These are phyloP conservation scores for Alnus glutinosa DNA, from an alignment of 306 rosid species.

Conservation along the genomic window DNA sequence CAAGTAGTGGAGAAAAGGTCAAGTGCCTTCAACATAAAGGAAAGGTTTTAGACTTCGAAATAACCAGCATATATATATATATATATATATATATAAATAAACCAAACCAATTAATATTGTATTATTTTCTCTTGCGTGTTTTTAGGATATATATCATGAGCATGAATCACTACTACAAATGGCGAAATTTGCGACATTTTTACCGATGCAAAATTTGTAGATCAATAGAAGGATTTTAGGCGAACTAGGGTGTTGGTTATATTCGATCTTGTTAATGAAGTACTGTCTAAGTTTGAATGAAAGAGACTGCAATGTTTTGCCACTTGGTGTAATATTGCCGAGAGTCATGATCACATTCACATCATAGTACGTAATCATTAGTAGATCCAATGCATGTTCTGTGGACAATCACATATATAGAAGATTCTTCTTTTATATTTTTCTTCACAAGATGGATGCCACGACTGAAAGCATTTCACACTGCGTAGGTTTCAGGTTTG, in stretches of 20 bases:
- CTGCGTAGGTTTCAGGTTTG: not conserved
- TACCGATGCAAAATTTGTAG: too few relatives aligned
- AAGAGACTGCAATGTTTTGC: not conserved
- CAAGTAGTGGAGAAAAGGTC: slow-evolving; percentile 4
- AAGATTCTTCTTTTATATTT: not conserved
- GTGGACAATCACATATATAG: not conserved
- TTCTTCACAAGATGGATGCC: not conserved
- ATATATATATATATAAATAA: not conserved
- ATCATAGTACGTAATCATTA: not conserved
- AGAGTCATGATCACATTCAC: too few relatives aligned
- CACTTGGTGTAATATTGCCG: too few relatives aligned
- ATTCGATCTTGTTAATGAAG: too few relatives aligned
- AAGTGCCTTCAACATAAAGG: not conserved
- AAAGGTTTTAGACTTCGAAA: not conserved
- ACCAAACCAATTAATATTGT: too few relatives aligned
- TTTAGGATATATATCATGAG: not conserved
- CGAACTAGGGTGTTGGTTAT: too few relatives aligned
- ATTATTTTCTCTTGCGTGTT: not conserved
- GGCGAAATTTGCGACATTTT: not conserved
- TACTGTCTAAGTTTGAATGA: not conserved
- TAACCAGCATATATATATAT: not conserved
- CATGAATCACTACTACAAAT: not conserved
- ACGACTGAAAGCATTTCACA: not conserved
- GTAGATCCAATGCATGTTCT: not conserved
- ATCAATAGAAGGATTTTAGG: too few relatives aligned